Evolutionary conservation across 2,329 filamentous ascomycete genomes (phyloP).

Genomic region (Pseudonectria buxi): DNA sequence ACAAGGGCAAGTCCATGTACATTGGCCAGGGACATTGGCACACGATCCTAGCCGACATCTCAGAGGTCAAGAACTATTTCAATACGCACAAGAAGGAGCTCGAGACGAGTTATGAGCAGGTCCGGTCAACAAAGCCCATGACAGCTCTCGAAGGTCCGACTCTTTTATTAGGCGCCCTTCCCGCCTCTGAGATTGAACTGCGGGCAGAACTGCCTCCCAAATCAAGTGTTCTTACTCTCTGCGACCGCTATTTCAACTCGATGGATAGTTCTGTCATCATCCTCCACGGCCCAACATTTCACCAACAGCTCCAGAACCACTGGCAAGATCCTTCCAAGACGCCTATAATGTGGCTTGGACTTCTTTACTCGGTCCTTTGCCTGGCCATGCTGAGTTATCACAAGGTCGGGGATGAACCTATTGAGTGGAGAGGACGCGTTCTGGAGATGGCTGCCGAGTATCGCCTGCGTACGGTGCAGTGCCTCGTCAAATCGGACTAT

Average conservation of each 20-base stretch:
- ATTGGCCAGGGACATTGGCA: constrained; percentile 81
- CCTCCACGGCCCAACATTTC: constrained; percentile 78
- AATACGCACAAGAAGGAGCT: constrained; percentile 79
- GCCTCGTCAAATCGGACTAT: constrained; percentile 68
- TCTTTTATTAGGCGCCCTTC: constrained; percentile 69
- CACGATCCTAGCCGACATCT: constrained; percentile 70
- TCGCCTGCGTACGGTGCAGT: constrained; percentile 68
- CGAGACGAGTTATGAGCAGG: constrained; percentile 71
- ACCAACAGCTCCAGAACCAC: constrained; percentile 58
- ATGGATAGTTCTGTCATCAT: constrained; percentile 65
- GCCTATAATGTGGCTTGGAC: constrained; percentile 69
- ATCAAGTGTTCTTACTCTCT: constrained; percentile 74
- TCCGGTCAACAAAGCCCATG: constrained; percentile 60
- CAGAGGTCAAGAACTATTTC: constrained; percentile 93
- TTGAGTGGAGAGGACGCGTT: constrained; percentile 65
- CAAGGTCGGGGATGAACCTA: constrained; percentile 71
- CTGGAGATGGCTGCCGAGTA: constrained; percentile 58
- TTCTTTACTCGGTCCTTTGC: constrained; percentile 70
- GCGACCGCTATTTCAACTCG: constrained; percentile 87
- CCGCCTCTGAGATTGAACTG: constrained; percentile 68
- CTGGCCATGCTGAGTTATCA: constrained; percentile 74
- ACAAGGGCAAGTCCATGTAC: constrained; percentile 73
- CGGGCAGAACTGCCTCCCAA: constrained; percentile 74
- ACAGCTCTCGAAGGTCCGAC: constrained; percentile 60
- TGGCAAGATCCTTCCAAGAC: constrained; percentile 70